phyloP scores from a whole-genome alignment of 2,329 filamentous ascomycete genomes.

The Arthrocladium fulminans region DNA sequence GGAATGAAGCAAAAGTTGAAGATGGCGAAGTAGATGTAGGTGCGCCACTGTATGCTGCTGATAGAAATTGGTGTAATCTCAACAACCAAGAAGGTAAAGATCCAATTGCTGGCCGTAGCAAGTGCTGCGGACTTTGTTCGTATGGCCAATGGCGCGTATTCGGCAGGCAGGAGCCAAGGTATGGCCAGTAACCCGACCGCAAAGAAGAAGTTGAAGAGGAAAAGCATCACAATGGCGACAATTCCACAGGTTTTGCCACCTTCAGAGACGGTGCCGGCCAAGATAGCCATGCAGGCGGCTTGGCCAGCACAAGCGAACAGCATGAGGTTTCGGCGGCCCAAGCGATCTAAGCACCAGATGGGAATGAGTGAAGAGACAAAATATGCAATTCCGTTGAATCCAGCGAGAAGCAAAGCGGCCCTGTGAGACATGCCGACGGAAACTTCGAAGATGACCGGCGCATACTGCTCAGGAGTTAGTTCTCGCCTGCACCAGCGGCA shows the following conservation, averaged over 20 bases:
- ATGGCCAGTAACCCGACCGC: conserved; percentile 53
- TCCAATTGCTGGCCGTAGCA: conserved; percentile 43
- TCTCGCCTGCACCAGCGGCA: conserved; percentile 25
- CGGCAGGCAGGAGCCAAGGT: conserved; percentile 55
- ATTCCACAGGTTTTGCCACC: conserved; percentile 32
- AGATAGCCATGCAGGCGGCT: conserved; percentile 57
- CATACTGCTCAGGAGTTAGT: conserved; percentile 10
- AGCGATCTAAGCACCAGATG: conserved; percentile 43
- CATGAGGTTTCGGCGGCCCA: conserved; percentile 59
- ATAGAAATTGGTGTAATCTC: conserved; percentile 45
- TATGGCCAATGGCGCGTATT: conserved; percentile 46
- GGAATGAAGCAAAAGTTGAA: conserved; percentile 16
- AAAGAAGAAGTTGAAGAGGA: conserved; percentile 54
- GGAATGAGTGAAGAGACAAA: conserved; percentile 45
- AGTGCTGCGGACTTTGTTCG: conserved; percentile 35
- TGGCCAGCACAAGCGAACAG: conserved; percentile 59
- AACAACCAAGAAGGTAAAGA: conserved; percentile 57
- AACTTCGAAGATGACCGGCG: conserved; percentile 35
- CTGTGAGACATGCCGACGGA: conserved; percentile 33
- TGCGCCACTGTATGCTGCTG: conserved; percentile 28
- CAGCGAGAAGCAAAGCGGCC: conserved; percentile 41
- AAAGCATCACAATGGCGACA: conserved; percentile 46
- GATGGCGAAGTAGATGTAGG: conserved; percentile 29
- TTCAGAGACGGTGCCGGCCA: conserved; percentile 32
- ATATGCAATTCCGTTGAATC: conserved; percentile 46